These are phyloP conservation scores for Bruguiera gymnorhiza DNA, from an alignment of 345 rosid genomes.

Conservation along the genomic window DNA sequence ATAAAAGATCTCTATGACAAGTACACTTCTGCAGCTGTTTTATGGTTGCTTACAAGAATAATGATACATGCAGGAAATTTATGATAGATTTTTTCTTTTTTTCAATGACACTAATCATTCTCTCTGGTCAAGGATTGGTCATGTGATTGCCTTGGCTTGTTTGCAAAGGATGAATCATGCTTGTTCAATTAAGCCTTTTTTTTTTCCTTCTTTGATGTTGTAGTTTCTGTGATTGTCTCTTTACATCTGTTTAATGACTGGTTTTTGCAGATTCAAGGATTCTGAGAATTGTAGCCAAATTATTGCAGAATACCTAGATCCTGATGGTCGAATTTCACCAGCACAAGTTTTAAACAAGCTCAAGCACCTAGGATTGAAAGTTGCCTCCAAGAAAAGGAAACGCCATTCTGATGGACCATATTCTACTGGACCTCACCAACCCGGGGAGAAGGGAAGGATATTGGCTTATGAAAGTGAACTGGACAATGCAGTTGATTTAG, in stretches of 20 bases:
- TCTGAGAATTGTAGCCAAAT: slow-evolving; percentile 46
- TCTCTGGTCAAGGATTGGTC: not conserved
- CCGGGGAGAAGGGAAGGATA: slow-evolving; percentile 24
- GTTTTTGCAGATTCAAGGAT: slow-evolving; percentile 65
- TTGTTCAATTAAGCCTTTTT: not conserved
- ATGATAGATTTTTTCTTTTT: too few species aligned
- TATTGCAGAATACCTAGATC: slow-evolving; percentile 68
- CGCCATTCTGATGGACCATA: slow-evolving; percentile 22
- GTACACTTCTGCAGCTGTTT: slow-evolving; percentile 30
- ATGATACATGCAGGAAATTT: too few species aligned
- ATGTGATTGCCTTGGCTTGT: slow-evolving; percentile 8
- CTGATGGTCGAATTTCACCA: slow-evolving; percentile 65
- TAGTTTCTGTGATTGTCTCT: slow-evolving; percentile 14
- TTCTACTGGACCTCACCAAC: slow-evolving; percentile 26
- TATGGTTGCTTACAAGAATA: not conserved
- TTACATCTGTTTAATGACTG: slow-evolving; percentile 23
- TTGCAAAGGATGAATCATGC: not conserved
- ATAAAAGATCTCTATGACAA: slow-evolving; percentile 64
- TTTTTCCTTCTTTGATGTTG: not conserved
- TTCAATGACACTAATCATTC: not conserved
- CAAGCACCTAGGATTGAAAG: slow-evolving; percentile 66
- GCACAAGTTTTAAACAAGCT: slow-evolving; percentile 87
- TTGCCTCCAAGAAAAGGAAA: slow-evolving; percentile 50
- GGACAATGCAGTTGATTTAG: slow-evolving; percentile 33
- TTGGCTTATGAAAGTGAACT: slow-evolving; percentile 27